A percentile compares a stretch with the other conserved stretches of the same genome.
These are phyloP conservation scores for Ascoidea rubescens DNA, from an alignment of 805 yeast species.

Conservation along the genomic window DNA sequence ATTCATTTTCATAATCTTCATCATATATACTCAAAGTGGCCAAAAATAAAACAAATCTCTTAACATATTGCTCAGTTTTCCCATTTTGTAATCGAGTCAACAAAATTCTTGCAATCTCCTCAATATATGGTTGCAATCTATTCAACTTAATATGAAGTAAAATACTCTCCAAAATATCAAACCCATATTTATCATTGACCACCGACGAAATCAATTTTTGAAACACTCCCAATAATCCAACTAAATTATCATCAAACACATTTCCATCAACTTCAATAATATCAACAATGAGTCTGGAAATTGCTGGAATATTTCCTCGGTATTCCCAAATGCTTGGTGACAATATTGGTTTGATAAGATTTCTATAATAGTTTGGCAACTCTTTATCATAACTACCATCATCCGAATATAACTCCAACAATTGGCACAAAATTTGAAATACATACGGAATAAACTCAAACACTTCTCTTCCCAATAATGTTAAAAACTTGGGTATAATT, in stretches of 20 bases:
- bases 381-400: constrained; percentile 14
- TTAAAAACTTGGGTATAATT: constrained; percentile 54
- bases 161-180: constrained; percentile 69
- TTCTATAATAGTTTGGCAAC: constrained; percentile 53
- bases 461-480: constrained; percentile 66
- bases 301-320: constrained; percentile 87
- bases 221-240: constrained; percentile 90
- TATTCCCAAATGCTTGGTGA: constrained; percentile 92
- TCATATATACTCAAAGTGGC: constrained; percentile 31
- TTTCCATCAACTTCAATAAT: constrained; percentile 30
- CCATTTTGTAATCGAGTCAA: constrained; percentile 71
- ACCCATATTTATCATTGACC: constrained; percentile 67
- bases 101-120: constrained; percentile 62
- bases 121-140: constrained; percentile 37
- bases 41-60: constrained; percentile 54
- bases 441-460: constrained; percentile 91
- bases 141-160: constrained; percentile 40
- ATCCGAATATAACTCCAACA: constrained; percentile 46
- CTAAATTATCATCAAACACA: constrained; percentile 28
- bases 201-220: constrained; percentile 84
- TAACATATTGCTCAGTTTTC: constrained; percentile 69
- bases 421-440: constrained; percentile 75
- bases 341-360: constrained; percentile 65
- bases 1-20: background rate
- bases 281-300: constrained; percentile 64